Conservation (phyloP, 495 filamentous ascomycete species). For the Neurospora sp. region DNA sequence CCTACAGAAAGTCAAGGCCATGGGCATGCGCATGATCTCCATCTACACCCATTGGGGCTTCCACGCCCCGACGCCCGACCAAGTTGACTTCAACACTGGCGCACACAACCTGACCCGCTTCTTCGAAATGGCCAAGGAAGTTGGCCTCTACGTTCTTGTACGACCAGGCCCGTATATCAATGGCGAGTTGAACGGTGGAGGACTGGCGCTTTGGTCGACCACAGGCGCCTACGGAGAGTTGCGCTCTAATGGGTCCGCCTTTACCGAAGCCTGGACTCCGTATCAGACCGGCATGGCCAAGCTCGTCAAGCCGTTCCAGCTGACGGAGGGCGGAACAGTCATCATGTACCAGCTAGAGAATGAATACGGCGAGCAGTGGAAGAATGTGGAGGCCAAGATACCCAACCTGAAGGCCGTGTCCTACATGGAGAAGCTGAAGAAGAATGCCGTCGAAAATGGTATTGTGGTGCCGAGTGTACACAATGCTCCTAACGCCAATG, state of each 20-base stretch:
- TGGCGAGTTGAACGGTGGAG: slow-evolving; percentile 48
- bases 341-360: slow-evolving; percentile 53
- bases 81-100: slow-evolving; percentile 47
- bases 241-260: slow-evolving; percentile 48
- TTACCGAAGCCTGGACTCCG: slow-evolving; percentile 43
- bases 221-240: slow-evolving; percentile 51
- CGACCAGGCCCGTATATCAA: slow-evolving; percentile 53
- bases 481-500: slow-evolving; percentile 36
- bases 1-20: slow-evolving; percentile 50
- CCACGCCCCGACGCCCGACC: slow-evolving; percentile 38
- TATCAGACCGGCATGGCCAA: slow-evolving; percentile 41
- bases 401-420: slow-evolving; percentile 39
- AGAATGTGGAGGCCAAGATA: slow-evolving; percentile 27
- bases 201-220: slow-evolving; percentile 51
- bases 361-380: slow-evolving; percentile 50
- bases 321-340: slow-evolving; percentile 46
- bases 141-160: slow-evolving; percentile 50
- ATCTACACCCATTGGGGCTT: slow-evolving; percentile 52
- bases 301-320: slow-evolving; percentile 39
- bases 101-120: slow-evolving; percentile 44
- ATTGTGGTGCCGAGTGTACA: slow-evolving; percentile 44
- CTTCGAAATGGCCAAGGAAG: slow-evolving; percentile 45
- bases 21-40: slow-evolving; percentile 40
- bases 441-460: slow-evolving; percentile 39
- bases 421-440: slow-evolving; percentile 49